Evolutionary conservation across 345 rosid genomes (phyloP).

Genomic region (Euphorbia tirucalli): DNA sequence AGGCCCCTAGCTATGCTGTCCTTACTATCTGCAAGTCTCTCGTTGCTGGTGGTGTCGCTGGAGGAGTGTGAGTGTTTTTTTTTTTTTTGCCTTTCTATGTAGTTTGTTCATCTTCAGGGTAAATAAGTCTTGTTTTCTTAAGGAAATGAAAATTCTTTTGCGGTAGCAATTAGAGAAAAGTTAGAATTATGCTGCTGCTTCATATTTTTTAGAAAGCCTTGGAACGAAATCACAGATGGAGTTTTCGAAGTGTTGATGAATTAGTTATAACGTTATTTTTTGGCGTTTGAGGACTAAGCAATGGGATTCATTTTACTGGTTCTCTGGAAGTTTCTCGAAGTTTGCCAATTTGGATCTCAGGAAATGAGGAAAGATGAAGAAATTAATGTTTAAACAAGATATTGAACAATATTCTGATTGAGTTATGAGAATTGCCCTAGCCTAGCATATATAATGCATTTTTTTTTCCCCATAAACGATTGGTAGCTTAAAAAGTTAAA

Average conservation of each 20-base stretch:
- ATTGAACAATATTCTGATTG: not conserved
- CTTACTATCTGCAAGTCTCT: slow-evolving; percentile 68
- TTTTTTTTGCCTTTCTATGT: too few relatives aligned
- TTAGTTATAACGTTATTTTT: too few relatives aligned
- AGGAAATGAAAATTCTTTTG: too few relatives aligned
- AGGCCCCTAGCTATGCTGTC: slow-evolving; percentile 57
- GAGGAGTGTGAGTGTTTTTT: slow-evolving; percentile 69
- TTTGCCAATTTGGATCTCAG: not conserved
- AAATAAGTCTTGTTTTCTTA: not conserved
- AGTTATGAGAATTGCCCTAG: not conserved
- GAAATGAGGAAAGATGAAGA: not conserved
- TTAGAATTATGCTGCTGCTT: too few relatives aligned
- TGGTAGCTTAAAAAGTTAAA: not conserved
- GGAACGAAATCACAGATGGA: too few relatives aligned
- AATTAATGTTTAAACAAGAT: not conserved
- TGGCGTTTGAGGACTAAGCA: not conserved
- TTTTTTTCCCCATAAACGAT: too few relatives aligned
- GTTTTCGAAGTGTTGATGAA: too few relatives aligned
- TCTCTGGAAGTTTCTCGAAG: too few relatives aligned
- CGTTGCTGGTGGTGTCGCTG: slow-evolving; percentile 86
- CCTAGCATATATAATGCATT: too few relatives aligned
- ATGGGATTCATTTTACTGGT: not conserved
- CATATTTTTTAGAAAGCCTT: too few relatives aligned
- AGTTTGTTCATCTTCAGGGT: too few relatives aligned
- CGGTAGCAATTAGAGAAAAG: too few relatives aligned